These are phyloP conservation scores for Lyophyllum atratum DNA, from an alignment of 768 basidiomycete genomes.

Conservation along the genomic window DNA sequence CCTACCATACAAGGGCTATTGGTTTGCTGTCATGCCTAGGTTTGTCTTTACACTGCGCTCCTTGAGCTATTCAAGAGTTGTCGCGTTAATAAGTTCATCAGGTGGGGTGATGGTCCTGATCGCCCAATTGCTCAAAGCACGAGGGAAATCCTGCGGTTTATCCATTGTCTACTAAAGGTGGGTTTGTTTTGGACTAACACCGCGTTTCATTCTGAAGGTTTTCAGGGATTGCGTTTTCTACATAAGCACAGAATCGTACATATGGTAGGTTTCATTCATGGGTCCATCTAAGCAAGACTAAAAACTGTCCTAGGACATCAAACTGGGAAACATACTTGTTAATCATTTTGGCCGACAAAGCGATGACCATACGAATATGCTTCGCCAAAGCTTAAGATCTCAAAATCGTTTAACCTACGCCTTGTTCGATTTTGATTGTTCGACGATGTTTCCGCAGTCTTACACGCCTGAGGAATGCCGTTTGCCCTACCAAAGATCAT, in stretches of 20 bases:
- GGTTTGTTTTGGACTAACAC: background rate
- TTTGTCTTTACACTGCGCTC: background rate
- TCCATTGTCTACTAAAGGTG: conserved; percentile 9
- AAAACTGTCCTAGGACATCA: background rate
- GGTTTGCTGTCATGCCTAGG: conserved; percentile 13
- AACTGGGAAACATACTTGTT: background rate
- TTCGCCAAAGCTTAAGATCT: background rate
- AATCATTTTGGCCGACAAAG: background rate
- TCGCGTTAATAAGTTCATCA: background rate
- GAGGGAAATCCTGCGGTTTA: background rate
- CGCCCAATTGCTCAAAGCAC: background rate
- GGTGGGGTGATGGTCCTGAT: background rate
- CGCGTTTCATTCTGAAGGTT: background rate
- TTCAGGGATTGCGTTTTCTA: background rate
- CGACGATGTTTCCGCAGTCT: conserved; percentile 7
- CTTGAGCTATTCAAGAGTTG: background rate
- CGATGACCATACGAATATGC: background rate
- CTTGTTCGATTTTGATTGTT: conserved; percentile 2
- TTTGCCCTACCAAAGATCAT: too few relatives aligned
- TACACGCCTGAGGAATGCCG: too few relatives aligned
- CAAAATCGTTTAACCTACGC: conserved; percentile 3
- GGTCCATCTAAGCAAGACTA: background rate
- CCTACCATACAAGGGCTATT: background rate
- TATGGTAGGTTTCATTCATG: background rate
- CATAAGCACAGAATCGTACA: background rate